Base-by-base conservation (phyloP, 2,329 filamentous ascomycete genomes). In the Uncinocarpus reesii region DNA sequence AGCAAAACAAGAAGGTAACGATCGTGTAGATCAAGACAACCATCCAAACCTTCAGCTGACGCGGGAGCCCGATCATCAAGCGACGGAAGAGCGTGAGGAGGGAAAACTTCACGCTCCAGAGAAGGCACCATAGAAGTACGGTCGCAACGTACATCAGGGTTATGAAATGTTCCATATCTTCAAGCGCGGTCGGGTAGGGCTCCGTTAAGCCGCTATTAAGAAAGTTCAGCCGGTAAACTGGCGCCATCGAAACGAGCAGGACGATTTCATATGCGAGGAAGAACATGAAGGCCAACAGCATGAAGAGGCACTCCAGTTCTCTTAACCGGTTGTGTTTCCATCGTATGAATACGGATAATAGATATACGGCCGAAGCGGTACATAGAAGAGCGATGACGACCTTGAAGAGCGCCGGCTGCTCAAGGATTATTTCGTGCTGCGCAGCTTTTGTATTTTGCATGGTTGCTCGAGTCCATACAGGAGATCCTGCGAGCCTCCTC, bases 11-110 rank as follows among this genome's bases (percentile, higher is more conserved):
- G 20, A 40, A 47, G 6, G 28, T 16, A 8, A 47, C 18, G 8
- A 16, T 13, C 7, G 35, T 47, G 15, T 28, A 47, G 16, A 34
- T 18, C 28, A 41, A n/a, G 6, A 41, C 37, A 26, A 18, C 35
- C 35, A 40, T 31, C 45, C 45, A 47, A 16, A 23, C 8, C 26
- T 34, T 40, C 5, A 47, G 45, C 16, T 47, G 45, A 26, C 23
- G 35, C 15, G 45, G 45, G 13, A 47, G 18, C 15, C 45, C 45
- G 16, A 47, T 23, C 45, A 47, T 47, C 45, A 47, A 32, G 10
- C 45, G 45, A 3, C 45, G 45, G 24, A 34, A 47, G 29, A 47
- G 45, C 8, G 41, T 16, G 6, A 47, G 45, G 13, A 47, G 45
- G 6, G n/a, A 16, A 18, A 47, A 41, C 11, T 47, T 47, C 13